These are phyloP conservation scores for Zalaria sp. DNA, from an alignment of 2,329 filamentous ascomycete genomes.

Conservation along the genomic window DNA sequence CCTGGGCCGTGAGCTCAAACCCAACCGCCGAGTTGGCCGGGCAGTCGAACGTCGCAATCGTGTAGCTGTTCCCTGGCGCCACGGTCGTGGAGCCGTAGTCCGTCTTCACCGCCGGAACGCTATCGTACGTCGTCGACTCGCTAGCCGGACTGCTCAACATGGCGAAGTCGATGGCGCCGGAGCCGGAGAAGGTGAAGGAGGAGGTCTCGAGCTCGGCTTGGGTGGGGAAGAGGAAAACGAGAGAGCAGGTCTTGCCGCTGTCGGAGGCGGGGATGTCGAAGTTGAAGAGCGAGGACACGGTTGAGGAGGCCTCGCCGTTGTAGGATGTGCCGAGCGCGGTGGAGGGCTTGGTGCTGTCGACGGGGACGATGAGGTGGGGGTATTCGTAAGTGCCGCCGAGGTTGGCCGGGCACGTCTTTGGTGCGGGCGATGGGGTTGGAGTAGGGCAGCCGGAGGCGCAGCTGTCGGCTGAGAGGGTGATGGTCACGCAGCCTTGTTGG, in stretches of 20 bases:
- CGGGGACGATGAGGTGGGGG: conserved; percentile 49
- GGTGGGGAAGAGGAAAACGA: conserved; percentile 51
- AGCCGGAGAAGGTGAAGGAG: conserved; percentile 38
- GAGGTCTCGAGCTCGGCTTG: conserved; percentile 45
- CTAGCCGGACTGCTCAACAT: conserved; percentile 23
- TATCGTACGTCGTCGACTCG: conserved; percentile 39
- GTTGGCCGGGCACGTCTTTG: conserved; percentile 6
- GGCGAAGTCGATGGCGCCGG: conserved; percentile 38
- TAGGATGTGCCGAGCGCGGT: conserved; percentile 38
- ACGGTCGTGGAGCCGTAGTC: conserved; percentile 27
- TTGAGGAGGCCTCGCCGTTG: conserved; percentile 41
- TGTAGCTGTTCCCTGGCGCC: conserved; percentile 39
- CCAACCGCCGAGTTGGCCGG: conserved; percentile 37
- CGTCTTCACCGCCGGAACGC: conserved; percentile 30
- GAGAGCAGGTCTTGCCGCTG: conserved; percentile 44
- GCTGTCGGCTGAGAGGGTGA: conserved; percentile 30
- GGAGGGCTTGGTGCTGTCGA: conserved; percentile 40
- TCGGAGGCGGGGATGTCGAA: conserved; percentile 47
- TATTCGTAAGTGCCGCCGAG: conserved; percentile 17
- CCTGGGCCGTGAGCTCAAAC: conserved; percentile 37
- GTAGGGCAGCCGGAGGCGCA: conserved; percentile 23
- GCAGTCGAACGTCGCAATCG: conserved; percentile 40
- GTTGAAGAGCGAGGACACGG: conserved; percentile 49
- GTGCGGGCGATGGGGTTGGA: conserved; percentile 27
- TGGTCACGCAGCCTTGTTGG: conserved; percentile 34